These are phyloP conservation scores for Trebouxia sp. DNA, from an alignment of 139 green algal genomes.

Conservation along the genomic window DNA sequence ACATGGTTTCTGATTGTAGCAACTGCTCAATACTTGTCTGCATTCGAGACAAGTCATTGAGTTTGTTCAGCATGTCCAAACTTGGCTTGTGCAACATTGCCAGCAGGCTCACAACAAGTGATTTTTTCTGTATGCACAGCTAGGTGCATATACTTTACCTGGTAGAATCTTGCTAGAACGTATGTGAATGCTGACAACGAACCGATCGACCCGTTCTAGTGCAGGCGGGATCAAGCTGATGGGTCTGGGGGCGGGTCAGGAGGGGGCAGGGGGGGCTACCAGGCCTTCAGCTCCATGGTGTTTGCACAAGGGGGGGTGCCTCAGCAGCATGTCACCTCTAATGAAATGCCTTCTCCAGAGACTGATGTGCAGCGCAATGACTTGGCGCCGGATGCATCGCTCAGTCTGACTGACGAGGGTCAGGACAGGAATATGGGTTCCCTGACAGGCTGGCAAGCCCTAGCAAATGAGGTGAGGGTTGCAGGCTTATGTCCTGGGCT, in stretches of 20 bases:
- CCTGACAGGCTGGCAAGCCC: conserved; percentile 38
- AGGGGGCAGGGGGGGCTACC: not conserved
- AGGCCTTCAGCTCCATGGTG: conserved; percentile 24
- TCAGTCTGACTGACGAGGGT: not conserved
- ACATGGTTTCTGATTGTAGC: too few relatives aligned
- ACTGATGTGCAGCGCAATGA: conserved; percentile 30
- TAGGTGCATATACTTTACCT: too few relatives aligned
- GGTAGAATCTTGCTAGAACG: too few relatives aligned
- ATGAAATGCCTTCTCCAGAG: conserved; percentile 16
- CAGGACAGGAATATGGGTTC: conserved; percentile 29
- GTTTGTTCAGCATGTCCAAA: too few relatives aligned
- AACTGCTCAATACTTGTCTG: too few relatives aligned
- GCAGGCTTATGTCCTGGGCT: too few relatives aligned
- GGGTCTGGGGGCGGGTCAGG: not conserved
- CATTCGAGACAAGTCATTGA: too few relatives aligned
- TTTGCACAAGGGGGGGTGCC: conserved; percentile 1
- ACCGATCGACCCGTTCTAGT: not conserved
- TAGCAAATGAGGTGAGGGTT: conserved; percentile 34
- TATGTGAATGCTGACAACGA: not conserved
- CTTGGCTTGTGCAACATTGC: too few relatives aligned
- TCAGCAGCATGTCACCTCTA: conserved; percentile 15
- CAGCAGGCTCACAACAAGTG: too few relatives aligned
- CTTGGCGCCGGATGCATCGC: not conserved
- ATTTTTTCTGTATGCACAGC: too few relatives aligned
- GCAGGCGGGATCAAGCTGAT: not conserved